These are phyloP conservation scores for Phoenix dactylifera DNA, from an alignment of 176 grass and related monocot species.

Conservation along the genomic window DNA sequence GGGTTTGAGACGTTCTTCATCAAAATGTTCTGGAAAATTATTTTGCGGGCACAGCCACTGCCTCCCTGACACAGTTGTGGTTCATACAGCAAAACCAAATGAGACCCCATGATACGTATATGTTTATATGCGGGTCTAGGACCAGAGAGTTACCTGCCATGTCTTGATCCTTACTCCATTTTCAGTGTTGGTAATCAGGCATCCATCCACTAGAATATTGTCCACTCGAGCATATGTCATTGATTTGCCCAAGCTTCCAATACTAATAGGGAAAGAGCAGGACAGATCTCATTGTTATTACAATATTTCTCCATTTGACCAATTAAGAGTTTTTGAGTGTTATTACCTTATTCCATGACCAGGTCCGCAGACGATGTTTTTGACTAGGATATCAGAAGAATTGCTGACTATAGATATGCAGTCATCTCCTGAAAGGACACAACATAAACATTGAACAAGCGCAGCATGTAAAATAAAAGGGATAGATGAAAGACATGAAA, in stretches of 20 bases:
- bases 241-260: slow-evolving; percentile 76
- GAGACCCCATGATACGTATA: too few species aligned
- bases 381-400: slow-evolving; percentile 47
- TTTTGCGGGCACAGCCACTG: slow-evolving; percentile 38
- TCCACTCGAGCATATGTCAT: slow-evolving; percentile 40
- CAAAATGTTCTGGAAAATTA: slow-evolving; percentile 52
- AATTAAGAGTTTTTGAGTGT: not conserved
- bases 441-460: too few species aligned
- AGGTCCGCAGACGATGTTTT: slow-evolving; percentile 59
- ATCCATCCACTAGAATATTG: slow-evolving; percentile 47
- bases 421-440: slow-evolving; percentile 54
- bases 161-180: slow-evolving; percentile 84
- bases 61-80: slow-evolving; percentile 40
- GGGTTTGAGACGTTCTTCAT: slow-evolving; percentile 81
- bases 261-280: slow-evolving; percentile 24
- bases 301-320: too few species aligned
- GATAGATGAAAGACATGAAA: too few species aligned
- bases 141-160: slow-evolving; percentile 51
- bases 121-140: too few species aligned
- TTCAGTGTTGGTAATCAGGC: slow-evolving; percentile 56
- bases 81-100: not conserved
- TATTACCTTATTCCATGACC: slow-evolving; percentile 89
- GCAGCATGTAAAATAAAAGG: too few species aligned
- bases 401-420: slow-evolving; percentile 75
- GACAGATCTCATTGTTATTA: not conserved